Percentiles rank a stretch among this genome's conserved stretches.
Evolutionary conservation across 768 basidiomycete genomes (phyloP).

Genomic region (Leccinum aurantiacum): DNA sequence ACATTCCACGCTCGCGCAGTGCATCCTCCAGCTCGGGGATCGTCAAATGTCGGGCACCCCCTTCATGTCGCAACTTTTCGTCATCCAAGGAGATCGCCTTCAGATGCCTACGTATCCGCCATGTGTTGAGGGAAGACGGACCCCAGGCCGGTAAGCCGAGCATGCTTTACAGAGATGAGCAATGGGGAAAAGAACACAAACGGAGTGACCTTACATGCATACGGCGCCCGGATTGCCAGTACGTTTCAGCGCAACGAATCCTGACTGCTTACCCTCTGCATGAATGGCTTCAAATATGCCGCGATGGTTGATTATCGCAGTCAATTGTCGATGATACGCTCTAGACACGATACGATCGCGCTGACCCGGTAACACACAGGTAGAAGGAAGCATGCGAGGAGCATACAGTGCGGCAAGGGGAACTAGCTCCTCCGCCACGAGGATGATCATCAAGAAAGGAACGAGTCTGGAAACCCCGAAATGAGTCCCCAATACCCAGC

Average conservation of each 20-base stretch:
- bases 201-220: slow-evolving; percentile 51
- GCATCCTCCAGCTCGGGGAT: slow-evolving; percentile 60
- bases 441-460: slow-evolving; percentile 73
- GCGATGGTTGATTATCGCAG: slow-evolving; percentile 39
- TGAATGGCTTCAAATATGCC: slow-evolving; percentile 36
- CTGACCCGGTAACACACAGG: slow-evolving; percentile 82
- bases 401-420: slow-evolving; percentile 83
- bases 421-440: slow-evolving; percentile 77
- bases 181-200: neutral
- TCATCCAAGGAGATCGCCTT: slow-evolving; percentile 58
- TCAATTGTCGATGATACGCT: slow-evolving; percentile 46
- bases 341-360: slow-evolving; percentile 60
- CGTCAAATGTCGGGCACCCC: slow-evolving; percentile 44
- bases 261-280: slow-evolving; percentile 33
- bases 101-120: slow-evolving; percentile 41
- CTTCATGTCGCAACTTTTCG: slow-evolving; percentile 53
- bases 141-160: slow-evolving; percentile 42
- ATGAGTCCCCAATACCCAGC: slow-evolving; percentile 6
- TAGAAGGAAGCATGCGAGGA: slow-evolving; percentile 84
- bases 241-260: slow-evolving; percentile 23
- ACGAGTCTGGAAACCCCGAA: slow-evolving; percentile 46
- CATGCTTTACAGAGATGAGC: slow-evolving; percentile 36
- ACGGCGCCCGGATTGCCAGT: slow-evolving; percentile 38
- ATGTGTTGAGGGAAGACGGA: slow-evolving; percentile 31
- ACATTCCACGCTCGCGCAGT: slow-evolving; percentile 79